Conservation (phyloP, 306 rosid species). For the Spatholobus suberectus region DNA sequence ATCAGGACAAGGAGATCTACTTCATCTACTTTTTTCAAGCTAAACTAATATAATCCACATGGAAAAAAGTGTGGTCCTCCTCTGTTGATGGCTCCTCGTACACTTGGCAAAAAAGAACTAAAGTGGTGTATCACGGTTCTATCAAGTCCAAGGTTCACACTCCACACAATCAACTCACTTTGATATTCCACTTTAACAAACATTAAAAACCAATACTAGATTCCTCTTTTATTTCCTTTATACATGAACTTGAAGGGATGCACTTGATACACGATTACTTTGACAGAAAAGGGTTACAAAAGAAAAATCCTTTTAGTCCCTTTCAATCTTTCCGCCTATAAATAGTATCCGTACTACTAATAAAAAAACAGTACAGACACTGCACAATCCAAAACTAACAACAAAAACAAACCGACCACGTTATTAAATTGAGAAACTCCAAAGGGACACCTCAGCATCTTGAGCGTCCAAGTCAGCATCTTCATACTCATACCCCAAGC, state of each 20-base stretch:
- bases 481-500: conserved; percentile 23
- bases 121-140: background rate
- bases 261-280: background rate
- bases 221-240: background rate
- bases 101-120: background rate
- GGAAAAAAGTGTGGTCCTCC: background rate
- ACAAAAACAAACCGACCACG: background rate
- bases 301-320: background rate
- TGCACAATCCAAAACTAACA: background rate
- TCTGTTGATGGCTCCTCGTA: background rate
- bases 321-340: conserved; percentile 6
- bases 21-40: background rate
- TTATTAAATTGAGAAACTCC: conserved; percentile 65
- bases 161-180: background rate
- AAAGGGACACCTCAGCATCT: conserved; percentile 64
- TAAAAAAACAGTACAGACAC: conserved; percentile 19
- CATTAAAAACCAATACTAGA: background rate
- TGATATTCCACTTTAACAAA: background rate
- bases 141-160: background rate
- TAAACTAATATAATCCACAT: background rate
- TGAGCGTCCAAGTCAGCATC: conserved; percentile 54
- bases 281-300: background rate
- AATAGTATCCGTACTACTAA: conserved; percentile 31
- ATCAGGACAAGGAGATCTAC: background rate
- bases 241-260: background rate